These are phyloP conservation scores for Eucalyptus decipiens DNA, from an alignment of 345 rosid genomes.

Conservation along the genomic window DNA sequence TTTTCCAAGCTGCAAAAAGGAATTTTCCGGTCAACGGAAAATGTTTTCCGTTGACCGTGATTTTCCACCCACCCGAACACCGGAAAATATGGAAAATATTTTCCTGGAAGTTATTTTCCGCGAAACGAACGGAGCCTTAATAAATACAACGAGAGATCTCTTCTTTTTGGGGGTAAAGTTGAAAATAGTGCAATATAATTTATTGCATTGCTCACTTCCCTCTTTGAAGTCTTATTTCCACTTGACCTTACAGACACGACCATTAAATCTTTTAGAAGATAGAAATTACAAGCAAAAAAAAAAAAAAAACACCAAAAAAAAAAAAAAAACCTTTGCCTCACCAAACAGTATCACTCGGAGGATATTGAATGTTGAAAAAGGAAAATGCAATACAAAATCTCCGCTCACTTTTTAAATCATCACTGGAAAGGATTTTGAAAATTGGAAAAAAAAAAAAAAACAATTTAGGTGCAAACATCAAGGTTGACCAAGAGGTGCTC, in stretches of 20 bases:
- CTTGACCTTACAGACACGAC: background rate
- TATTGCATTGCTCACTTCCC: background rate
- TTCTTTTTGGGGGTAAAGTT: background rate
- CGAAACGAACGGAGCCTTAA: too few species aligned
- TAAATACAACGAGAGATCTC: background rate
- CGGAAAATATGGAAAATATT: too few species aligned
- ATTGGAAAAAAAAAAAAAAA: too few species aligned
- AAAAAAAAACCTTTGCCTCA: background rate
- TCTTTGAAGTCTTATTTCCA: background rate
- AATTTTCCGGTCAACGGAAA: too few species aligned
- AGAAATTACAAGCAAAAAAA: background rate
- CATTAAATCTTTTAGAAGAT: background rate
- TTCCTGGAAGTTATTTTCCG: too few species aligned
- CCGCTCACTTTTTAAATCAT: background rate
- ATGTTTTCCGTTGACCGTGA: too few species aligned
- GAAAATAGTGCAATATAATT: too few species aligned
- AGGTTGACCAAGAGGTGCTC: conserved; percentile 16
- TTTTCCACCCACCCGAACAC: too few species aligned
- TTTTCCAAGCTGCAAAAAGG: too few species aligned
- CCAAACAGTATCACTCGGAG: background rate
- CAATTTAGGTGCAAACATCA: conserved; percentile 3
- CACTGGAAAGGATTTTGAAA: background rate
- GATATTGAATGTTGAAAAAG: too few species aligned
- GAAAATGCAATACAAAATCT: too few species aligned
- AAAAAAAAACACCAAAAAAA: too few species aligned